phyloP scores from a whole-genome alignment of 192 early-diverging fungal species.

The Backusella westeae region DNA sequence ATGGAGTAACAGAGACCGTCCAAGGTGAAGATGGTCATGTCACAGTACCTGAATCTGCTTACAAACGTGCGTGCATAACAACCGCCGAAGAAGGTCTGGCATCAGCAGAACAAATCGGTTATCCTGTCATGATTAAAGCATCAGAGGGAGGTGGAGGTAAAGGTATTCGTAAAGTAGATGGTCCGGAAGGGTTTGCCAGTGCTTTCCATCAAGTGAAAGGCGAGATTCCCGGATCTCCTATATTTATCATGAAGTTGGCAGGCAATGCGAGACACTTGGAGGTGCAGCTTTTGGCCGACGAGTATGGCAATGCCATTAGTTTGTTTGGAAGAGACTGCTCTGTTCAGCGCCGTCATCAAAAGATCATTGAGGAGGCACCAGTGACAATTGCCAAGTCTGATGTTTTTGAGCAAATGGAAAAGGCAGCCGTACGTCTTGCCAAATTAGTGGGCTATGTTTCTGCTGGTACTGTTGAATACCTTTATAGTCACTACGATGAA shows the following conservation, averaged over 20 bases:
- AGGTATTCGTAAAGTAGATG: constrained; percentile 95
- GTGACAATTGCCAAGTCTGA: constrained; percentile 80
- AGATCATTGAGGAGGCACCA: constrained; percentile 98
- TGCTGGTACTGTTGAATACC: constrained; percentile 96
- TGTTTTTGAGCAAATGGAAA: constrained; percentile 87
- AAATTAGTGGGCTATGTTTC: constrained; percentile 92
- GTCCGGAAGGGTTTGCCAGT: constrained; percentile 66
- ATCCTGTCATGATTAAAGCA: constrained; percentile 98
- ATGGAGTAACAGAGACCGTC: constrained; percentile 73
- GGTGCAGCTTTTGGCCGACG: constrained; percentile 93
- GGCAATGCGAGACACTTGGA: constrained; percentile 93
- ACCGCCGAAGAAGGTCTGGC: constrained; percentile 82
- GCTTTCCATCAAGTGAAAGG: constrained; percentile 86
- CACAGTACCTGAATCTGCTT: constrained; percentile 78
- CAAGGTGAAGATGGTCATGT: constrained; percentile 71
- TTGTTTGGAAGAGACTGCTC: constrained; percentile 98
- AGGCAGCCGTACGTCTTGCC: constrained; percentile 92
- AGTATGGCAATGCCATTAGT: constrained; percentile 97
- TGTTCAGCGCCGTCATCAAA: constrained; percentile 97
- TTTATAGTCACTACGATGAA: constrained; percentile 84
- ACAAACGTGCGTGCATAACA: constrained; percentile 80
- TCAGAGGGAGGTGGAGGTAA: constrained; percentile 99
- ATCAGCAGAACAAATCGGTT: constrained; percentile 88
- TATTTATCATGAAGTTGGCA: constrained; percentile 97
- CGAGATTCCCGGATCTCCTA: constrained; percentile 95